phyloP scores from a whole-genome alignment of 2,329 filamentous ascomycete species.

The Hypoxylon sp. region DNA sequence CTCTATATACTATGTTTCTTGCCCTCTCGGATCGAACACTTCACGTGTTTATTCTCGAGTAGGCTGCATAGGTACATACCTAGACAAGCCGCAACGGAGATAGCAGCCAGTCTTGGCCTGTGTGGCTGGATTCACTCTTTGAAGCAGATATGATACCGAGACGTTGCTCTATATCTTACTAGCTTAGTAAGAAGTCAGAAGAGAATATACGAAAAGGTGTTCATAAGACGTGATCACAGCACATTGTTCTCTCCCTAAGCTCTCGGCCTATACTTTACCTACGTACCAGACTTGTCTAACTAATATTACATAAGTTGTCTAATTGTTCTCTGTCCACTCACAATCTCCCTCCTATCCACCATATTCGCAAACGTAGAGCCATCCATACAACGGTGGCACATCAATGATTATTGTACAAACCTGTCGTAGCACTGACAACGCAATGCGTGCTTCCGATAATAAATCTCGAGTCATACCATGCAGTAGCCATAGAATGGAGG shows the following conservation, averaged over 20 bases:
- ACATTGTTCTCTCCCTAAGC: slow-evolving; percentile 7
- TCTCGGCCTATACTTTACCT: slow-evolving; percentile 18
- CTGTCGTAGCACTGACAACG: slow-evolving; percentile 8
- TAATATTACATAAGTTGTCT: neutral
- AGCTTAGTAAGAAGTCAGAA: slow-evolving; percentile 45
- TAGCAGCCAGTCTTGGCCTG: slow-evolving; percentile 9
- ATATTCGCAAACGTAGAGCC: slow-evolving; percentile 6
- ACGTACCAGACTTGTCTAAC: neutral
- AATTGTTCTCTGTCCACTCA: slow-evolving; percentile 8
- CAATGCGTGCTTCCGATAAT: slow-evolving; percentile 12
- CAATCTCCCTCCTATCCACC: slow-evolving; percentile 4
- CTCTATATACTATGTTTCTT: neutral
- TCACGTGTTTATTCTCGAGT: slow-evolving; percentile 3
- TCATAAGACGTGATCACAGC: neutral
- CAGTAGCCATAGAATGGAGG: slow-evolving; percentile 4
- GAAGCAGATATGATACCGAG: slow-evolving; percentile 38
- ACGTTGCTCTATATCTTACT: slow-evolving; percentile 43
- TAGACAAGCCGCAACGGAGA: slow-evolving; percentile 16
- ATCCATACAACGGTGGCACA: slow-evolving; percentile 11
- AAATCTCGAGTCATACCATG: slow-evolving; percentile 19
- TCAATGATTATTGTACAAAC: slow-evolving; percentile 11
- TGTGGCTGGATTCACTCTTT: slow-evolving; percentile 13
- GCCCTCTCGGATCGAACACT: neutral
- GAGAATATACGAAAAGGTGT: slow-evolving; percentile 26
- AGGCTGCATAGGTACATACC: slow-evolving; percentile 3